Base-by-base conservation (phyloP, 2,329 filamentous ascomycete species). In the Uncinocarpus reesii region DNA sequence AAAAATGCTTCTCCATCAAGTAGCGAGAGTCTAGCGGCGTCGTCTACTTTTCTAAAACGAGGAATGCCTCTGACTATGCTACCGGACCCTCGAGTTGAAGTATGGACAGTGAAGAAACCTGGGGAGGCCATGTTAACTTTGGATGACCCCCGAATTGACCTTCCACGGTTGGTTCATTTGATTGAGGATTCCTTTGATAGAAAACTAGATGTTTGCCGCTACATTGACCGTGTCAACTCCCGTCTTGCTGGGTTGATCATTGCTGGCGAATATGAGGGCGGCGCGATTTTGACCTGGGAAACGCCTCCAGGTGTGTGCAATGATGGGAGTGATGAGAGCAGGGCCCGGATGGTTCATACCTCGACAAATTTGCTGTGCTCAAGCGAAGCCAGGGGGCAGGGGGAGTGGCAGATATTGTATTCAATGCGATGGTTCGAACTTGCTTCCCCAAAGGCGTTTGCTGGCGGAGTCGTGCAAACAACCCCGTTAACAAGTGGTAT, bases 401-500 rank as follows among this genome's bases (percentile, higher is more conserved):
- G 1, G 90, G 92, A 2, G 89, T 96, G 2, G 90, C 92, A 1
- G 92, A 98, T 61, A 84, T 96, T 32, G 84, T 98, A 6, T 98
- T 96, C 69, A 95, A 93, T 53, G 83, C 88, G 28, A 94, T 98
- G 85, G 86, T 95, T 4, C 78, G 85, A 23, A 80, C 83, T 16
- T 95, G 89, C 58, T 93, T 96, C 56, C 89, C 89, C 0, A 68
- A 79, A 2, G 92, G 92, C 1, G 85, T 96, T 1, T 93, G 89
- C 60, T 98, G 92, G 92, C 76, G 89, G 49, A 93, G 86, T 62
- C 75, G 92, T 44, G 84, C 83, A 60, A 80, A 89, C 62, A 96
- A 98, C 61, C 90, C 89, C 0, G 92, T 98, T 3, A 98, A 98
- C 62, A 95, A 95, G 63, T 98, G 92, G 92, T 98, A 98, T 65